Percentiles rank a stretch among this genome's conserved stretches.
phyloP scores from a whole-genome alignment of 2,329 filamentous ascomycete species.

The Zymoseptoria ardabiliae region DNA sequence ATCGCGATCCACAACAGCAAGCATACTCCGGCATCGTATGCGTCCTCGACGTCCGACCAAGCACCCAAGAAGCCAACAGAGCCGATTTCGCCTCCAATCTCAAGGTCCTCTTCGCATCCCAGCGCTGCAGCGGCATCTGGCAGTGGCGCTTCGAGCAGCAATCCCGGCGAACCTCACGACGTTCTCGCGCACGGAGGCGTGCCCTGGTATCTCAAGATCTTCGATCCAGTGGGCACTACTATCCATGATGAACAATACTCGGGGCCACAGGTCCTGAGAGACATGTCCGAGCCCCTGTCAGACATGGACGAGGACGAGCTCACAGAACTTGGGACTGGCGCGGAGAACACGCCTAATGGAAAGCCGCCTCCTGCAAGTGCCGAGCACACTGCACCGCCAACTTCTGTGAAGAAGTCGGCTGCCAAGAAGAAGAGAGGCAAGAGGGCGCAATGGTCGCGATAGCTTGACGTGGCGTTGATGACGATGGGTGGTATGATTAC shows the following conservation, averaged over 20 bases:
- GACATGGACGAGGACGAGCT: constrained; percentile 90
- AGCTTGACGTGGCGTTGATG: background rate
- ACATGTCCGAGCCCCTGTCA: constrained; percentile 70
- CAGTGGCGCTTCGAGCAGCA: constrained; percentile 10
- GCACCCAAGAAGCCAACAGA: constrained; percentile 20
- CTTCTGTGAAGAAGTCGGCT: constrained; percentile 2
- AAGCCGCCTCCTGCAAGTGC: constrained; percentile 4
- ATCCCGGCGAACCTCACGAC: constrained; percentile 31
- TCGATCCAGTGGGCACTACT: constrained; percentile 73
- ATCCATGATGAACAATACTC: constrained; percentile 68
- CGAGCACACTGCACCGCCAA: background rate
- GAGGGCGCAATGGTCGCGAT: constrained; percentile 6
- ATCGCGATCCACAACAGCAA: constrained; percentile 12
- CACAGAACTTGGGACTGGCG: constrained; percentile 45
- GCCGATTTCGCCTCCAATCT: constrained; percentile 31
- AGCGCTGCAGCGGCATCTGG: constrained; percentile 9
- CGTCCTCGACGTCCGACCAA: constrained; percentile 14
- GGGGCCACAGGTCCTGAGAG: constrained; percentile 62
- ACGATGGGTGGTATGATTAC: background rate
- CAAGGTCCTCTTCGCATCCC: constrained; percentile 14
- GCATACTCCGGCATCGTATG: constrained; percentile 17
- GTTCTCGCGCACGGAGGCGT: constrained; percentile 61
- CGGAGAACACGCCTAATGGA: constrained; percentile 13
- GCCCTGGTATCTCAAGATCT: constrained; percentile 79
- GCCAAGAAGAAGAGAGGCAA: constrained; percentile 3